Percentiles rank a stretch among this genome's conserved stretches.
Conservation (phyloP, 306 rosid species). For the Geum urbanum region DNA sequence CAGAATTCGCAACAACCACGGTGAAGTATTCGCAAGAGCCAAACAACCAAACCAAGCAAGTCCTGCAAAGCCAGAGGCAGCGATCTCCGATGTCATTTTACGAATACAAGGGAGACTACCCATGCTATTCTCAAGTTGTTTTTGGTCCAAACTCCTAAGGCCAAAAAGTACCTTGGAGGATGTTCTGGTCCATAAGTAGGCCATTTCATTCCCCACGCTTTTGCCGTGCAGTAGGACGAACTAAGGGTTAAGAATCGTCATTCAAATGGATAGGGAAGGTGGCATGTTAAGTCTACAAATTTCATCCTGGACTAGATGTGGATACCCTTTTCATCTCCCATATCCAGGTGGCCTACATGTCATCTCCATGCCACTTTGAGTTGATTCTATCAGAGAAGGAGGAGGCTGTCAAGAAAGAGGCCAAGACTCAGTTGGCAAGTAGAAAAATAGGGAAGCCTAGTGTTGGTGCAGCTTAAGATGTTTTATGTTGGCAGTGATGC, state of each 20-base stretch:
- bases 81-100: conserved; percentile 37
- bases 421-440: conserved; percentile 36
- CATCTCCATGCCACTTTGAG: conserved; percentile 61
- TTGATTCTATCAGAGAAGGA: conserved; percentile 48
- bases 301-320: conserved; percentile 49
- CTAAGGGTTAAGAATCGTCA: too few relatives aligned
- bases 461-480: conserved; percentile 8
- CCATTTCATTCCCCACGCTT: too few relatives aligned
- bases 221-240: too few relatives aligned
- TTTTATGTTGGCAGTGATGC: neutral
- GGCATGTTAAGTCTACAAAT: conserved; percentile 48
- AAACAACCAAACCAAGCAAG: conserved; percentile 36
- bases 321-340: conserved; percentile 47
- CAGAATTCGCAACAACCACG: conserved; percentile 27
- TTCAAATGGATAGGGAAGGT: conserved; percentile 55
- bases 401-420: conserved; percentile 49
- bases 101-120: conserved; percentile 56
- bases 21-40: conserved; percentile 44
- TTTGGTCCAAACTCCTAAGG: too few relatives aligned
- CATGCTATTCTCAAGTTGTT: conserved; percentile 43
- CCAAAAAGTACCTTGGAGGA: too few relatives aligned
- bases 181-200: too few relatives aligned
- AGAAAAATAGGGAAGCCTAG: conserved; percentile 22
- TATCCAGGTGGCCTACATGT: conserved; percentile 58
- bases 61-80: conserved; percentile 43